Conservation (phyloP, 306 rosid genomes). For the Oxytropis ochrocephala region DNA sequence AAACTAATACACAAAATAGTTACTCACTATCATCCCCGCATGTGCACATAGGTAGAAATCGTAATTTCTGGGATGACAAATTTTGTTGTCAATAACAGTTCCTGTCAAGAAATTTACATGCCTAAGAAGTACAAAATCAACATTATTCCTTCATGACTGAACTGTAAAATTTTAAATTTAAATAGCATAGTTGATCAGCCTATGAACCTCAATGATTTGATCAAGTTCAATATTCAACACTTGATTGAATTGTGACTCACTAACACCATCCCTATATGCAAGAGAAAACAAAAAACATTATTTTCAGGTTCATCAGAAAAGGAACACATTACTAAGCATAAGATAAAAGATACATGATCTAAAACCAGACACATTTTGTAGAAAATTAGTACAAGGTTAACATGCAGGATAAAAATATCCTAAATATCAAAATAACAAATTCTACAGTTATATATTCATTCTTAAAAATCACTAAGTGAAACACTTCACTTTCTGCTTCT, state of each 20-base stretch:
- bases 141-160: neutral
- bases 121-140: slow-evolving; percentile 34
- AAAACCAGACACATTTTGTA: too few relatives aligned
- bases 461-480: too few relatives aligned
- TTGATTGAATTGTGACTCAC: slow-evolving; percentile 95
- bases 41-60: slow-evolving; percentile 97
- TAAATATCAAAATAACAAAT: too few relatives aligned
- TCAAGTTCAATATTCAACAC: slow-evolving; percentile 79
- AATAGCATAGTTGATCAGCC: neutral
- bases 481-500: too few relatives aligned
- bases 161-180: neutral
- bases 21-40: slow-evolving; percentile 93
- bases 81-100: slow-evolving; percentile 60
- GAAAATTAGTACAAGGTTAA: too few relatives aligned
- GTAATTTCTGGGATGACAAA: slow-evolving; percentile 78
- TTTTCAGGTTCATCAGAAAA: too few relatives aligned
- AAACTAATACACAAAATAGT: neutral
- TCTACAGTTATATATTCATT: too few relatives aligned
- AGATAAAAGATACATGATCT: too few relatives aligned
- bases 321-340: too few relatives aligned
- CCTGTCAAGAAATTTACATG: slow-evolving; percentile 94
- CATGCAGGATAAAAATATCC: too few relatives aligned
- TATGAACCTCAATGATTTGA: slow-evolving; percentile 66
- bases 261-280: slow-evolving; percentile 82
- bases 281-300: too few relatives aligned